Percentiles rank a stretch among this genome's conserved stretches.
Conservation (phyloP, 805 yeast genomes). For the Middelhovenomyces tepae region DNA sequence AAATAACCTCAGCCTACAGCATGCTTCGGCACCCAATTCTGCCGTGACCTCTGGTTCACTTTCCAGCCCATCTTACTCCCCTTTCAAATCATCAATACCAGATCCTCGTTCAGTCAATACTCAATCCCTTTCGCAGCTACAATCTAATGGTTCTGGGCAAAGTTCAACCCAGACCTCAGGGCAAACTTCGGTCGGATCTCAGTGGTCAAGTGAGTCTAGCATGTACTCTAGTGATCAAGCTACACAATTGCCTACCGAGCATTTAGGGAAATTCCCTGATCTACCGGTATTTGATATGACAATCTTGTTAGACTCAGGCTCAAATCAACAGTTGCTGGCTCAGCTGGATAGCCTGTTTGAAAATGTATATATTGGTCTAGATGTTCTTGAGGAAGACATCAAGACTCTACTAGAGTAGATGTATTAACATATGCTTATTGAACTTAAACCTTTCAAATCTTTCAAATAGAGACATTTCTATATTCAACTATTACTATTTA, state of each 20-base stretch:
- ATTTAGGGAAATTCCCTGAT: slow-evolving; percentile 18
- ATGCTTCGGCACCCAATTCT: background rate
- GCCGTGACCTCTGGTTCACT: background rate
- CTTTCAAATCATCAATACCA: too few species aligned
- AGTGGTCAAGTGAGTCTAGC: too few species aligned
- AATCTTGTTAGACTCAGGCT: slow-evolving; percentile 31
- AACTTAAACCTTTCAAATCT: background rate
- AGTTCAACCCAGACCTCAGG: too few species aligned
- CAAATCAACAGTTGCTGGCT: slow-evolving; percentile 24
- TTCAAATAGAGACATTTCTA: background rate
- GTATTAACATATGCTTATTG: background rate
- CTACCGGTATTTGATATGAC: slow-evolving; percentile 28
- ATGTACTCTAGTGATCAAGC: too few species aligned
- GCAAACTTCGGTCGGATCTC: too few species aligned
- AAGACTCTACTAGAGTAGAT: slow-evolving; percentile 11
- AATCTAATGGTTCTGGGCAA: too few species aligned
- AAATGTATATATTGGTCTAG: slow-evolving; percentile 21
- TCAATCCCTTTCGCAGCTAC: too few species aligned
- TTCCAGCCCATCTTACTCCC: slow-evolving; percentile 6
- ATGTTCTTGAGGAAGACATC: slow-evolving; percentile 13
- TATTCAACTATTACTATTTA: too few species aligned
- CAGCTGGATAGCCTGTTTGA: slow-evolving; percentile 27
- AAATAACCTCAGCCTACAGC: background rate
- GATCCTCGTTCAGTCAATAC: too few species aligned
- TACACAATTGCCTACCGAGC: too few species aligned